A percentile compares a stretch with the other conserved stretches of the same genome.
These are phyloP conservation scores for Nannochloris sp. DNA, from an alignment of 139 green algal genomes.

Conservation along the genomic window DNA sequence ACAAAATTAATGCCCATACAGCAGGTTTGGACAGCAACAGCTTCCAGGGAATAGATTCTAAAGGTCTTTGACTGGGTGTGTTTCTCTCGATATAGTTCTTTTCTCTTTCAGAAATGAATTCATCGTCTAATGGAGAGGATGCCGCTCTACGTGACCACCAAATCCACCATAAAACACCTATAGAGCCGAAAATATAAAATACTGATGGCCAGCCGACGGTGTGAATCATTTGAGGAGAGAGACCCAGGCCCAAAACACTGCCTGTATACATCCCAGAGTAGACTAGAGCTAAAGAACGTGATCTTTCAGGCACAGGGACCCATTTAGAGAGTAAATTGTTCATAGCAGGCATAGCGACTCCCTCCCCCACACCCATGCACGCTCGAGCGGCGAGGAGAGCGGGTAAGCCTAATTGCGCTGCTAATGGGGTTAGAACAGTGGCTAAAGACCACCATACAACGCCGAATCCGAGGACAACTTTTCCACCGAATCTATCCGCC, in stretches of 20 bases:
- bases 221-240: constrained; percentile 62
- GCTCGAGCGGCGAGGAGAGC: constrained; percentile 70
- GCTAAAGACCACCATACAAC: constrained; percentile 94
- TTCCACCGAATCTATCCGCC: constrained; percentile 88
- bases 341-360: constrained; percentile 98
- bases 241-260: constrained; percentile 73
- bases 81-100: constrained; percentile 7
- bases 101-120: constrained; percentile 25
- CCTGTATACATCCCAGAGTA: constrained; percentile 96
- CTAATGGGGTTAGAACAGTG: constrained; percentile 84
- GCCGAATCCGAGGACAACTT: constrained; percentile 87
- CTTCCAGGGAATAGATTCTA: constrained; percentile 75
- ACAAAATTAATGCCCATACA: constrained; percentile 93
- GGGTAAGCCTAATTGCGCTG: constrained; percentile 70
- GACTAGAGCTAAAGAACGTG: constrained; percentile 81
- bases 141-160: constrained; percentile 48
- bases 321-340: constrained; percentile 94
- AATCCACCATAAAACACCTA: constrained; percentile 54
- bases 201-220: constrained; percentile 79
- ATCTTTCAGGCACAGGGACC: constrained; percentile 82
- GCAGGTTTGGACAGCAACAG: constrained; percentile 72
- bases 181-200: constrained; percentile 87
- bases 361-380: constrained; percentile 95
- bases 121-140: constrained; percentile 55
- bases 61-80: background rate